phyloP scores from a whole-genome alignment of 768 basidiomycete species.

The Suillus tomentosus region DNA sequence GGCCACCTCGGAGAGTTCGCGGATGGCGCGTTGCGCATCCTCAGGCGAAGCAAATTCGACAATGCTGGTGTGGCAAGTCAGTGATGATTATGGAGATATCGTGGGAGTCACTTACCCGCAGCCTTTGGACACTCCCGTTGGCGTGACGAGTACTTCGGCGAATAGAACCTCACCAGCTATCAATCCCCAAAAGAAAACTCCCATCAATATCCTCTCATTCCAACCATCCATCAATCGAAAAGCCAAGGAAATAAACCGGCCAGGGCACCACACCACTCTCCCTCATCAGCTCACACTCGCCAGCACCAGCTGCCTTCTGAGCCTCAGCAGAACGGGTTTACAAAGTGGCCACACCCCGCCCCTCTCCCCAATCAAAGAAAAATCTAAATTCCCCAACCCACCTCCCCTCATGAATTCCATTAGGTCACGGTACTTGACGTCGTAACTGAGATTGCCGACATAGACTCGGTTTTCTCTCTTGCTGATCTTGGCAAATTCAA shows the following conservation, averaged over 20 bases:
- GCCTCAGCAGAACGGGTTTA: conserved; percentile 38
- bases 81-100: background rate
- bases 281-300: conserved; percentile 40
- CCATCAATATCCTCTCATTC: conserved; percentile 92
- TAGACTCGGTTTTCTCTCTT: conserved; percentile 98
- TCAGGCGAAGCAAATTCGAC: conserved; percentile 93
- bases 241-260: conserved; percentile 41
- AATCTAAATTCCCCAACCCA: conserved; percentile 84
- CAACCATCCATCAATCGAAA: conserved; percentile 49
- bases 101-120: conserved; percentile 79
- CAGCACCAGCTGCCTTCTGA: conserved; percentile 35
- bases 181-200: conserved; percentile 86
- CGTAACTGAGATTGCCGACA: conserved; percentile 98
- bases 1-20: conserved; percentile 85
- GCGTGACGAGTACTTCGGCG: conserved; percentile 98
- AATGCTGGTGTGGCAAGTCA: conserved; percentile 58
- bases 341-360: conserved; percentile 35
- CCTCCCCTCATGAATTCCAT: conserved; percentile 99
- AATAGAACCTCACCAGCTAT: conserved; percentile 99
- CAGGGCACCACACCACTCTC: conserved; percentile 42
- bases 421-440: conserved; percentile 97
- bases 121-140: conserved; percentile 95
- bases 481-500: conserved; percentile 93
- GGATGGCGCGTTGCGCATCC: conserved; percentile 86
- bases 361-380: conserved; percentile 47